Percentiles rank a stretch among this genome's conserved stretches.
Evolutionary conservation across 192 early-diverging fungal genomes (phyloP).

Genomic region (Rhizoclosmatium globosum): DNA sequence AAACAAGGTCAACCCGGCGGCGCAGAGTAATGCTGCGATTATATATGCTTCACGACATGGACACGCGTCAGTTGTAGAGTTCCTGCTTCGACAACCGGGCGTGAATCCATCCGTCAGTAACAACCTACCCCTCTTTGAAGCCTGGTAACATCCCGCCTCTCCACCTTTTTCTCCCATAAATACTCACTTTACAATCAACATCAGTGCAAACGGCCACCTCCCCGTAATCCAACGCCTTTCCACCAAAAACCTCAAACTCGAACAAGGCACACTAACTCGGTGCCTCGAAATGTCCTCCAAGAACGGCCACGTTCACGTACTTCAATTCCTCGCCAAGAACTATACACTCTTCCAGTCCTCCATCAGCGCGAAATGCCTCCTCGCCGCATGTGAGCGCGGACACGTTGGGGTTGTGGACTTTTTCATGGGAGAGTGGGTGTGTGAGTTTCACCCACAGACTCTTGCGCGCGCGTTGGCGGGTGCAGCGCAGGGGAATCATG

Average conservation of each 20-base stretch:
- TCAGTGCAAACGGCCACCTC: conserved; percentile 22
- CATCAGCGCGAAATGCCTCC: background rate
- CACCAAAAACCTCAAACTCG: background rate
- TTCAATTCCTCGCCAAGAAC: conserved; percentile 12
- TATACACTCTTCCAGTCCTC: background rate
- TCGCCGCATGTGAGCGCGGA: background rate
- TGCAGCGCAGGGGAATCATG: conserved; percentile 2
- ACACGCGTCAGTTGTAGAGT: background rate
- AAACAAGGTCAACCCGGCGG: background rate
- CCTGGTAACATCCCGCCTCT: conserved; percentile 4
- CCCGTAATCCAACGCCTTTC: conserved; percentile 3
- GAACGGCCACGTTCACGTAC: conserved; percentile 1
- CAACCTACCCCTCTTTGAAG: conserved; percentile 29
- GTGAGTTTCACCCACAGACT: conserved; percentile 15
- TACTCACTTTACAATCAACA: background rate
- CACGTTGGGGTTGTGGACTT: conserved; percentile 2
- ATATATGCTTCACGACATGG: conserved; percentile 7
- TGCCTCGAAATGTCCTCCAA: conserved; percentile 5
- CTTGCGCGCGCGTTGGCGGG: background rate
- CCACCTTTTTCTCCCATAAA: background rate
- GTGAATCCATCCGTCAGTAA: conserved; percentile 27
- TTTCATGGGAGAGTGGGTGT: background rate
- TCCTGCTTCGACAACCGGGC: background rate
- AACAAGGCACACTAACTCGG: background rate
- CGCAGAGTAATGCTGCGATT: background rate